Percentiles rank a stretch among this genome's conserved stretches.
These are phyloP conservation scores for Hypoxylon sp. DNA, from an alignment of 2,329 filamentous ascomycete species.

Conservation along the genomic window DNA sequence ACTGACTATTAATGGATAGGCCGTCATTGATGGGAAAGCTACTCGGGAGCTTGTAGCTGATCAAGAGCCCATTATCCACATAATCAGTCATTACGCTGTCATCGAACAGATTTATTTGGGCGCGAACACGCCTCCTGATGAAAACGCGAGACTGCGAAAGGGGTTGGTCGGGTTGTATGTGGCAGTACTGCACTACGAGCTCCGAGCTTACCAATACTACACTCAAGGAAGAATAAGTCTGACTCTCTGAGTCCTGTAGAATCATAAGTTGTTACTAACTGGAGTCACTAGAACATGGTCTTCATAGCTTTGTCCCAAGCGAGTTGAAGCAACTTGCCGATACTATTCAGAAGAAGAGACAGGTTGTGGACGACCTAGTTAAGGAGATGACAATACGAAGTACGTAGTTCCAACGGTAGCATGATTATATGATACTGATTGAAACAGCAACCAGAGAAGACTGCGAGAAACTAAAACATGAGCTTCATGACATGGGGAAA, in stretches of 20 bases:
- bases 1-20: background rate
- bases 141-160: too few species aligned
- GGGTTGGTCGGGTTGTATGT: background rate
- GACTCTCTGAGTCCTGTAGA: background rate
- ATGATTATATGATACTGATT: too few species aligned
- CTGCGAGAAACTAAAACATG: background rate
- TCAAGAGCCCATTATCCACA: background rate
- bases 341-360: background rate
- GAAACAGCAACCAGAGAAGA: background rate
- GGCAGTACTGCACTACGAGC: background rate
- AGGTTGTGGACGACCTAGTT: background rate
- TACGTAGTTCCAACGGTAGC: too few species aligned
- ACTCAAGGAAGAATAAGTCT: background rate
- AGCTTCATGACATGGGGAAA: background rate
- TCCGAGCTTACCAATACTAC: background rate
- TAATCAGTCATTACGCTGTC: background rate
- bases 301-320: background rate
- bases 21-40: background rate
- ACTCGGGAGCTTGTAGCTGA: background rate
- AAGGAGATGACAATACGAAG: background rate
- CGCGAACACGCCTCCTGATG: too few species aligned
- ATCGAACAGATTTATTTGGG: background rate
- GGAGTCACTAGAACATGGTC: background rate
- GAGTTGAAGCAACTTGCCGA: background rate
- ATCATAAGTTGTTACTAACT: background rate